Evolutionary conservation across 2,329 filamentous ascomycete genomes (phyloP), one percentile per base, ranked within the genome.

Genomic region (Bimuria novae-zelandiae): DNA sequence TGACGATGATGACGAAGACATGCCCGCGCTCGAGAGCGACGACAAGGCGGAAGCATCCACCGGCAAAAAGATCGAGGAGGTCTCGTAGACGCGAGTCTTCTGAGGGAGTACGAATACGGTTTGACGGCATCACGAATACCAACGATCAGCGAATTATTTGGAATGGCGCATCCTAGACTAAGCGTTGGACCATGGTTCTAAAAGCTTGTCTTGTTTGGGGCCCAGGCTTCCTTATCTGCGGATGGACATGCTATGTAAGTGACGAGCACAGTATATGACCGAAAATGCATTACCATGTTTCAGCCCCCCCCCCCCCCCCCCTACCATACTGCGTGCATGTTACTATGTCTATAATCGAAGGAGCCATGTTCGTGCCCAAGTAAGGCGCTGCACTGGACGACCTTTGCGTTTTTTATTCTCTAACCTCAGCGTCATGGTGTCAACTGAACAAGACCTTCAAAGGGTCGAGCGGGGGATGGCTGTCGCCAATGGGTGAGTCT

Each of bases 1-100:
- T 2, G 83, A 82, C 10, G 83, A 83, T 47, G 89, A 91, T 3
- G 90, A 79, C 51, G 77, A 43, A 16, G 40, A 93, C n/a, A 92
- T 96, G 86, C 91, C 92, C 52, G 85, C 84, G 63, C 85, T 95
- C 16, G 74, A 76, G 61, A 65, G 63, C 52, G 59, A 57, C 46
- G 62, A 61, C 32, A 60, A 52, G 33, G 55, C 57, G 11, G 50
- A 55, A 29, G 68, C 70, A 39, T 55, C 62, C 33, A 55, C 51
- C 57, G 66, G 68, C 57, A 74, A 74, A 60, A 77, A 79, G 76
- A 79, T 80, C 55, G 76, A 80, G 67, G 78, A 80, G 64, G 74
- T 80, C 42, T 67, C 62, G 50, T 70, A 69, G 42, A 57, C 21
- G 22, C 4, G 10, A 23, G 19, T 6, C 32, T 23, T 33, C 40